Evolutionary conservation across 2,329 filamentous ascomycete genomes (phyloP), one percentile per base, ranked within the genome.

Genomic region (Penicillium sclerotigenum): DNA sequence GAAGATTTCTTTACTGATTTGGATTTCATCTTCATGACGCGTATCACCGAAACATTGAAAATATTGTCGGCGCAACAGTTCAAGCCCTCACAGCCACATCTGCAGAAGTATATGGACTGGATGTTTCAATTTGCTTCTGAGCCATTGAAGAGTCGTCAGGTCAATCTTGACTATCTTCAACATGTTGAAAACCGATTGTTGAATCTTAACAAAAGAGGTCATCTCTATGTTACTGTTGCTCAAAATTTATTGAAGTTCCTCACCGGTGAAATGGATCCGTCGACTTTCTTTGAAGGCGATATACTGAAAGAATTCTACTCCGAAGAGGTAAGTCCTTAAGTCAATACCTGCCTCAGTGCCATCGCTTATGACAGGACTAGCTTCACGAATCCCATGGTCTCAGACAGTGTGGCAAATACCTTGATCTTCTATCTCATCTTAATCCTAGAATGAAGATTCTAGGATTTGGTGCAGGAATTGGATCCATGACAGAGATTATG

Each of bases 401-500:
- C n/a, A 49, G 18, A 8, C 47, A 40, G 3, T 31, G 18, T n/a
- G n/a, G n/a, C 7, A 18, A 14, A 7, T 49, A 40, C n/a, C 34
- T 40, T 5, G 55, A 60, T 20, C 34, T 59, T 10, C 24, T 64
- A 10, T 31, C 41, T 8, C 60, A 62, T 37, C 18, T 37, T 1
- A 61, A 62, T 13, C 51, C 60, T 0, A 47, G 33, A 7, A 53
- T 59, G 48, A 52, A 54, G n/a, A 45, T 64, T 7, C 18, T 64
- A 3, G 60, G 59, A 33, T 24, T 63, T 33, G 61, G 60, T 1
- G 60, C 58, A 9, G 61, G 56, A 4, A 54, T 53, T 4, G 58
- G 60, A 20, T 49, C 34, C 5, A 49, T 49, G 47, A 31, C 34
- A 14, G 24, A 49, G 14, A 8, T 40, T 5, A 40, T 49, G 47